Percentiles rank a stretch among this genome's conserved stretches.
phyloP scores from a whole-genome alignment of 1,139 yeast genomes.

The Saccharomyces hybrid region DNA sequence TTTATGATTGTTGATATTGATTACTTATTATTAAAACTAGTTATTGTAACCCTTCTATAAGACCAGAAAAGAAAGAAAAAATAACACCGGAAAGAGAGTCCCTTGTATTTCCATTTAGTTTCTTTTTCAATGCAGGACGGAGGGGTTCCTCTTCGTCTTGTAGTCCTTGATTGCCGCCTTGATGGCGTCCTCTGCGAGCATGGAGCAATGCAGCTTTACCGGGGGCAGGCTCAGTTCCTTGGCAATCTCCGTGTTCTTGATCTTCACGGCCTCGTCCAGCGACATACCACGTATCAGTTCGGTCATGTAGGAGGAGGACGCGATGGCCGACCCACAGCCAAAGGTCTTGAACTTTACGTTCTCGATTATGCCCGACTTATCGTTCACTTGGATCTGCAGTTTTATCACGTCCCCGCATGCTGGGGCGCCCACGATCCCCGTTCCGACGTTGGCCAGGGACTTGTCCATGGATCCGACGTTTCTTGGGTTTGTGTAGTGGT shows the following conservation, averaged over 20 bases:
- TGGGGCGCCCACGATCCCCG: constrained; percentile 97
- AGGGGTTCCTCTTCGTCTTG: constrained; percentile 49
- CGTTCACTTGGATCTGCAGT: constrained; percentile 87
- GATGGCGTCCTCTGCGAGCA: constrained; percentile 98
- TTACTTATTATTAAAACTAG: neutral
- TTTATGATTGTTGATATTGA: neutral
- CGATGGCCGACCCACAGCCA: constrained; percentile 98
- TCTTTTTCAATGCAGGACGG: neutral
- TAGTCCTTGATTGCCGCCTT: constrained; percentile 95
- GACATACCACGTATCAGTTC: constrained; percentile 93
- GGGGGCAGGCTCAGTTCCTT: constrained; percentile 92
- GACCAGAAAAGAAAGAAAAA: neutral
- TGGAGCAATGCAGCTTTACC: constrained; percentile 92
- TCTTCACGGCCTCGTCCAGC: constrained; percentile 84
- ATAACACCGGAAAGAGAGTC: neutral
- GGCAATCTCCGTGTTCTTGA: constrained; percentile 87
- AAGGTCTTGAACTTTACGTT: constrained; percentile 97
- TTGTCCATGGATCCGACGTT: constrained; percentile 92
- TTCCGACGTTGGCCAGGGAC: constrained; percentile 69
- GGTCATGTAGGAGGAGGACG: constrained; percentile 89
- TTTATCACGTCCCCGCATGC: constrained; percentile 99
- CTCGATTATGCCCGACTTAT: constrained; percentile 79
- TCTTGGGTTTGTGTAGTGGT: constrained; percentile 93
- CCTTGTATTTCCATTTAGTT: neutral
- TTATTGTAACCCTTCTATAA: neutral